These are phyloP conservation scores for Rutstroemia sp. DNA, from an alignment of 2,329 filamentous ascomycete genomes.

Conservation along the genomic window DNA sequence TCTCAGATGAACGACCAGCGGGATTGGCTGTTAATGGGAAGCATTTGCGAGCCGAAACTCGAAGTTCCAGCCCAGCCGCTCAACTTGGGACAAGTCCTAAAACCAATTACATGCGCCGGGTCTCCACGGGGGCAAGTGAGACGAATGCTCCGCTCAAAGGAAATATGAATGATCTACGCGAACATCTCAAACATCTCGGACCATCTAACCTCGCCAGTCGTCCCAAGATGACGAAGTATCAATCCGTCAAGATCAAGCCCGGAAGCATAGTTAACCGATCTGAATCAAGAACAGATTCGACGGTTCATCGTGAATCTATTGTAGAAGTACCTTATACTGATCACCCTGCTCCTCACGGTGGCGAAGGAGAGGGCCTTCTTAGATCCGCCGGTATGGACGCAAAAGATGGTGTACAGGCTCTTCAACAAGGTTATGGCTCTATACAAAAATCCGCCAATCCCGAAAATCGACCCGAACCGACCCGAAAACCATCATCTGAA, in stretches of 20 bases:
- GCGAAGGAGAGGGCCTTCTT: conserved; percentile 46
- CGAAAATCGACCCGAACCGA: background rate
- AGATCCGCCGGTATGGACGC: conserved; percentile 47
- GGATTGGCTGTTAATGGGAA: conserved; percentile 14
- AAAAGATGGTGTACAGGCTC: conserved; percentile 58
- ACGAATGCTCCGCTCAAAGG: conserved; percentile 49
- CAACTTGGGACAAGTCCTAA: conserved; percentile 27
- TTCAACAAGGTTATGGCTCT: conserved; percentile 49
- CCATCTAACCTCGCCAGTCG: conserved; percentile 61
- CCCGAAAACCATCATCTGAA: background rate
- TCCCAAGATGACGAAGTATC: conserved; percentile 53
- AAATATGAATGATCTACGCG: conserved; percentile 54
- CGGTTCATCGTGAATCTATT: conserved; percentile 32
- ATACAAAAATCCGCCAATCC: conserved; percentile 19
- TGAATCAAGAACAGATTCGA: conserved; percentile 31
- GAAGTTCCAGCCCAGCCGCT: conserved; percentile 12
- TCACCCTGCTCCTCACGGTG: conserved; percentile 38
- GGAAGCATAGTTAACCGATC: conserved; percentile 21
- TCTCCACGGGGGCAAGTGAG: conserved; percentile 44
- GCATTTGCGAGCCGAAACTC: conserved; percentile 10
- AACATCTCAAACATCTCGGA: conserved; percentile 57
- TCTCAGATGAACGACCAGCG: conserved; percentile 33
- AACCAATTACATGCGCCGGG: conserved; percentile 52
- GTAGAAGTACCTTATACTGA: conserved; percentile 34
- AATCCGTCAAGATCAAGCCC: conserved; percentile 61